Percentiles rank a stretch among this genome's conserved stretches.
Conservation (phyloP, 768 basidiomycete species). For the Lactarius vividus region DNA sequence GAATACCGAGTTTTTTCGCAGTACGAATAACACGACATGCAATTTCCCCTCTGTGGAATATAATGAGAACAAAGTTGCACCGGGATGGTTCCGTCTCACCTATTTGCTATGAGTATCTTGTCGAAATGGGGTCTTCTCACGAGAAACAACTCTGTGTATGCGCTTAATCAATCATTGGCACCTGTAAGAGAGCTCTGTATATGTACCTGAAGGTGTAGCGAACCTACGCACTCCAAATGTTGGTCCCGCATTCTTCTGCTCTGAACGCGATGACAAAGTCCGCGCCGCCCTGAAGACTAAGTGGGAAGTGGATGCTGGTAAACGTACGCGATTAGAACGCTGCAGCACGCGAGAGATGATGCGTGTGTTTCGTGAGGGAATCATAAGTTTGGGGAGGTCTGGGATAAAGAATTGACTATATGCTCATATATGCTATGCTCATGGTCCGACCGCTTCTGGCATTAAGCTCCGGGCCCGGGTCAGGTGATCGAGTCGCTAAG, state of each 20-base stretch:
- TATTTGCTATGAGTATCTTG: conserved; percentile 90
- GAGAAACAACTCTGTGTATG: neutral
- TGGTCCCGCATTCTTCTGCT: neutral
- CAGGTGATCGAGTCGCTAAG: neutral
- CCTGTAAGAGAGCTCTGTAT: neutral
- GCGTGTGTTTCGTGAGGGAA: conserved; percentile 11
- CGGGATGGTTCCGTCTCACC: conserved; percentile 43
- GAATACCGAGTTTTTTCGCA: conserved; percentile 81
- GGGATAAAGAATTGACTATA: neutral
- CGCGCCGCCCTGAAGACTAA: neutral
- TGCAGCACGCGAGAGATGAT: conserved; percentile 1
- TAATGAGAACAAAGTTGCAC: neutral
- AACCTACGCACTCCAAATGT: conserved; percentile 5
- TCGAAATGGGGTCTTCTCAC: conserved; percentile 61
- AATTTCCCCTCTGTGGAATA: conserved; percentile 80
- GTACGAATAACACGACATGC: conserved; percentile 94
- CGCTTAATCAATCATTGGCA: neutral
- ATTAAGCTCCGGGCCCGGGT: neutral
- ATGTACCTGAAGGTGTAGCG: conserved; percentile 14
- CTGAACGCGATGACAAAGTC: neutral
- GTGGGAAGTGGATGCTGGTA: neutral
- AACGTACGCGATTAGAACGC: conserved; percentile 2
- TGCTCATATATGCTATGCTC: too few relatives aligned
- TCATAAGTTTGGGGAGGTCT: neutral
- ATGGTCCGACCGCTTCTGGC: neutral